Evolutionary conservation across 768 basidiomycete species (phyloP).

Genomic region (Leccinellum rugosiceps): DNA sequence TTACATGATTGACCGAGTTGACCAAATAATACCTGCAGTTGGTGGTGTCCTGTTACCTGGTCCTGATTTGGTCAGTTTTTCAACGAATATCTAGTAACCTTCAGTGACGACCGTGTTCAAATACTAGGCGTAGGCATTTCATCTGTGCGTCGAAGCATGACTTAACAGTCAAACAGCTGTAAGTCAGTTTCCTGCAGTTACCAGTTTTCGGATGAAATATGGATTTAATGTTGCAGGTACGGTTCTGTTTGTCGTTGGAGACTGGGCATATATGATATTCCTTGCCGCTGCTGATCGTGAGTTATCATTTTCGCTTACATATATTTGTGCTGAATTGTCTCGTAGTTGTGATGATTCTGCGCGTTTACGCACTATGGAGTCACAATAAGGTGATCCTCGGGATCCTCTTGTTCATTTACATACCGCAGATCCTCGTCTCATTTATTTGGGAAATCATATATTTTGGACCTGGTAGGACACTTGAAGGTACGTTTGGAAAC

Average conservation of each 20-base stretch:
- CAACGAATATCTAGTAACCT: neutral
- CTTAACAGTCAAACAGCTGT: neutral
- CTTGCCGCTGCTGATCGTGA: neutral
- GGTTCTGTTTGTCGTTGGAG: neutral
- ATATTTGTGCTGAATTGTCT: neutral
- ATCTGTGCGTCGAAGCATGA: neutral
- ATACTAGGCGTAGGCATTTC: neutral
- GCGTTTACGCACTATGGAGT: neutral
- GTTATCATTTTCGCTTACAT: neutral
- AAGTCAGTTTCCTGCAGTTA: neutral
- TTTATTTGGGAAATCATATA: neutral
- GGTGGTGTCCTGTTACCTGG: neutral
- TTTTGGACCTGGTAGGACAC: neutral
- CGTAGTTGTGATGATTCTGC: neutral
- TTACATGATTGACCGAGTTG: neutral
- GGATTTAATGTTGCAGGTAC: neutral
- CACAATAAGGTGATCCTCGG: neutral
- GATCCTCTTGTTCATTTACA: neutral
- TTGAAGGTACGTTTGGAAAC: neutral
- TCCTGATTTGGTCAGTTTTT: neutral
- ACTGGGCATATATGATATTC: neutral
- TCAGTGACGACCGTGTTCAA: neutral
- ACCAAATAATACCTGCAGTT: neutral
- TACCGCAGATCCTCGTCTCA: neutral
- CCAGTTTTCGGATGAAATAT: neutral